These are phyloP conservation scores for Tulasnella sp. DNA, from an alignment of 768 basidiomycete genomes.

Conservation along the genomic window DNA sequence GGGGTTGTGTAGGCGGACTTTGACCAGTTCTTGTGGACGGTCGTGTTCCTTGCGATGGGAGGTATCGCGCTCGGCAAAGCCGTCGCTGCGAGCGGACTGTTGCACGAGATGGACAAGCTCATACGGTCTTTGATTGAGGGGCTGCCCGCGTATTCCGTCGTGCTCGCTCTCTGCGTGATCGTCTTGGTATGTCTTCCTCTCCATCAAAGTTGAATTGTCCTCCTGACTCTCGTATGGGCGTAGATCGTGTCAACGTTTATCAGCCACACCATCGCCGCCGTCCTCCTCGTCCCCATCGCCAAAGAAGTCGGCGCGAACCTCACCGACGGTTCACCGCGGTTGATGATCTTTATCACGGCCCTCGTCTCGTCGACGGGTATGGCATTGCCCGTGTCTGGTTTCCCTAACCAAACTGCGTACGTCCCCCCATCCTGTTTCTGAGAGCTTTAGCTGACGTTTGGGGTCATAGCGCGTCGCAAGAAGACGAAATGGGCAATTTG, in stretches of 20 bases:
- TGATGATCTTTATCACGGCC: slow-evolving; percentile 88
- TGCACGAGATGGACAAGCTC: slow-evolving; percentile 58
- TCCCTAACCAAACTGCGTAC: slow-evolving; percentile 95
- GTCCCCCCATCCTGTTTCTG: slow-evolving; percentile 26
- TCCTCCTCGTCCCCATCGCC: slow-evolving; percentile 94
- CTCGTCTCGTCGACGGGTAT: slow-evolving; percentile 91
- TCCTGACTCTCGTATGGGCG: slow-evolving; percentile 22
- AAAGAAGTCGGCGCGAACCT: slow-evolving; percentile 76
- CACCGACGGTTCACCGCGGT: slow-evolving; percentile 49
- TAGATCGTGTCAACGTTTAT: slow-evolving; percentile 88
- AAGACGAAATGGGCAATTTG: slow-evolving; percentile 83
- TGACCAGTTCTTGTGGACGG: slow-evolving; percentile 87
- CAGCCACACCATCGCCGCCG: slow-evolving; percentile 93
- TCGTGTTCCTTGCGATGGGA: slow-evolving; percentile 95
- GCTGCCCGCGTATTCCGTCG: slow-evolving; percentile 52
- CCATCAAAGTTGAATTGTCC: slow-evolving; percentile 21
- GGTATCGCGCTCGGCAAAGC: slow-evolving; percentile 94
- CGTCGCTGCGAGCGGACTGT: slow-evolving; percentile 76
- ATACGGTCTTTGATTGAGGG: slow-evolving; percentile 51
- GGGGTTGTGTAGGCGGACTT: slow-evolving; percentile 65
- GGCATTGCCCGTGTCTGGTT: slow-evolving; percentile 99
- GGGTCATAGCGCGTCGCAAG: slow-evolving; percentile 62
- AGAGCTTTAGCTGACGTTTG: background rate
- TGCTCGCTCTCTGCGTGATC: slow-evolving; percentile 52
- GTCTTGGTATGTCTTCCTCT: slow-evolving; percentile 44